phyloP scores from a whole-genome alignment of 2,329 filamentous ascomycete species.

The Calonectria multiphialidica region DNA sequence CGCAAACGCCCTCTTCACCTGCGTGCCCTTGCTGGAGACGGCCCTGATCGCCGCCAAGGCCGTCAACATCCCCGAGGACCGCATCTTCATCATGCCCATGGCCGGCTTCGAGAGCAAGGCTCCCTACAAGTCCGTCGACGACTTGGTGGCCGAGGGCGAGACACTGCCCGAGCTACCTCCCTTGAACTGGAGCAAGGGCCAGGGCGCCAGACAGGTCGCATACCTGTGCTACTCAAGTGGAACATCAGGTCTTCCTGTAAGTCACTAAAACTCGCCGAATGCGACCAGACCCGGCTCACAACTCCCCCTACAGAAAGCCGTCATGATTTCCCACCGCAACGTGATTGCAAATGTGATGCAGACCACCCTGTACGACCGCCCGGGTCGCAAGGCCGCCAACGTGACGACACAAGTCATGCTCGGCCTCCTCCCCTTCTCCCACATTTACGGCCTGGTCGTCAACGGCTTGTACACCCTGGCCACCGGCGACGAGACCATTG shows the following conservation, averaged over 20 bases:
- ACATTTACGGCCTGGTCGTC: conserved; percentile 80
- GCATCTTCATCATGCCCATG: conserved; percentile 77
- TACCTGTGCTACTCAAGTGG: conserved; percentile 87
- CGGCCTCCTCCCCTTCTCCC: conserved; percentile 82
- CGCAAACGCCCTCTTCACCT: conserved; percentile 80
- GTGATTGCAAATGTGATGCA: conserved; percentile 83
- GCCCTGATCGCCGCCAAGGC: conserved; percentile 74
- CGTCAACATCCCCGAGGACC: conserved; percentile 71
- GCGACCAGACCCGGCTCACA: conserved; percentile 16
- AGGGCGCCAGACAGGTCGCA: conserved; percentile 76
- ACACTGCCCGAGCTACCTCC: conserved; percentile 65
- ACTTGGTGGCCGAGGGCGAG: conserved; percentile 73
- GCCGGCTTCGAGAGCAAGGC: conserved; percentile 65
- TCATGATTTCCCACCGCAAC: conserved; percentile 85
- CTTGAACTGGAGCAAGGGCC: conserved; percentile 72
- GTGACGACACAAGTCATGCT: conserved; percentile 63
- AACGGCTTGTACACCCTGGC: conserved; percentile 68
- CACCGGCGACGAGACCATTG: conserved; percentile 78
- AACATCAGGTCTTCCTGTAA: conserved; percentile 81
- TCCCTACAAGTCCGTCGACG: conserved; percentile 73
- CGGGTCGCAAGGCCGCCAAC: conserved; percentile 50
- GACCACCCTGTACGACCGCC: conserved; percentile 59
- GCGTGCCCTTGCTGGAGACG: conserved; percentile 72
- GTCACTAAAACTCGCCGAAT: conserved; percentile 28
- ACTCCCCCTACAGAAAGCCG: conserved; percentile 72